phyloP scores from a whole-genome alignment of 108 stramenopile species.

The Skeletonema marinoi region DNA sequence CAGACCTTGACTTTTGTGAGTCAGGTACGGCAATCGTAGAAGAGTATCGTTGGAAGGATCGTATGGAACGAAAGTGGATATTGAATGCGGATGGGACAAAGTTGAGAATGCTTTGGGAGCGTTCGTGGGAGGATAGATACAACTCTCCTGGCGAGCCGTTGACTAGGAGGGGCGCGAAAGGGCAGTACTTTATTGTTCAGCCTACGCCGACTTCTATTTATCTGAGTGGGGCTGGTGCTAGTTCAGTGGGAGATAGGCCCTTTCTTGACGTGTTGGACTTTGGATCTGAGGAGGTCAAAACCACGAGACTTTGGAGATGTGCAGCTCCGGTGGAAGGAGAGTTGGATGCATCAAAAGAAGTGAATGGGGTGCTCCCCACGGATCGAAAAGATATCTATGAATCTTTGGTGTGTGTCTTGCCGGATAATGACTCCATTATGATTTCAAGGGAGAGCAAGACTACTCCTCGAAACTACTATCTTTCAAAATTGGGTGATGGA shows the following conservation, averaged over 20 bases:
- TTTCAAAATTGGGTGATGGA: conserved; percentile 28
- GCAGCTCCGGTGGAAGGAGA: conserved; percentile 45
- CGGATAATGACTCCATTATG: conserved; percentile 49
- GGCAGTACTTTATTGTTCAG: conserved; percentile 37
- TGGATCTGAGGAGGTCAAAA: conserved; percentile 16
- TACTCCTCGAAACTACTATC: conserved; percentile 42
- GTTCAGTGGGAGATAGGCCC: conserved; percentile 49
- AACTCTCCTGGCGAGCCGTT: conserved; percentile 34
- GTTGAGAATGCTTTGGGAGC: conserved; percentile 29
- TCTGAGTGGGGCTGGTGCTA: conserved; percentile 47
- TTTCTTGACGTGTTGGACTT: conserved; percentile 48
- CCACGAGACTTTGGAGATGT: conserved; percentile 48
- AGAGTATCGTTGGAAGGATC: conserved; percentile 46
- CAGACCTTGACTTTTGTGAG: conserved; percentile 25
- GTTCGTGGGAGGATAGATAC: conserved; percentile 47
- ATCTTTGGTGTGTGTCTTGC: conserved; percentile 37
- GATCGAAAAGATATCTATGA: conserved; percentile 48
- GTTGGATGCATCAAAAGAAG: conserved; percentile 45
- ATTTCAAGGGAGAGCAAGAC: conserved; percentile 51
- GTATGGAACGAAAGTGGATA: conserved; percentile 40
- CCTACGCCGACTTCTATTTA: conserved; percentile 34
- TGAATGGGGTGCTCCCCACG: conserved; percentile 34
- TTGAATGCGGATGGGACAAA: conserved; percentile 14
- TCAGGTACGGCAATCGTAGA: conserved; percentile 19
- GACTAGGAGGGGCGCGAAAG: conserved; percentile 19